Base-by-base conservation (phyloP, 2,329 filamentous ascomycete species). In the Fusarium torulosum region DNA sequence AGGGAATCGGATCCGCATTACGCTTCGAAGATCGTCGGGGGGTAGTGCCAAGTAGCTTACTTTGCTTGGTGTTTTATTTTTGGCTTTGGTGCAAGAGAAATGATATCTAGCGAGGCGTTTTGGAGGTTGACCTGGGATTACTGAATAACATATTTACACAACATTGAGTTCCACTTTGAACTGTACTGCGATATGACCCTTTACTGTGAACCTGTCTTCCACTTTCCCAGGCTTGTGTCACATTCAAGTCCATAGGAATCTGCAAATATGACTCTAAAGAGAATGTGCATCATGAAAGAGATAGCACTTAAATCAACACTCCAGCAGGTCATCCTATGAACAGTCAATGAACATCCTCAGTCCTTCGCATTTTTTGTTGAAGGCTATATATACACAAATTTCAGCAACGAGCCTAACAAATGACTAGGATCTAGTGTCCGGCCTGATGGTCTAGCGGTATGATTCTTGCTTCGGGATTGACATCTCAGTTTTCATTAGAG, bases 31-130 rank as follows among this genome's bases (percentile, higher is more conserved):
- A 33, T 64, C 54, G 2, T 37, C 37, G 25, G 44, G 38, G 13
- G 23, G 27, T 25, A n/a, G 19, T 21, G 35, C n/a, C 10, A 43
- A 59, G 41, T 53, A 55, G 49, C 10, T 31, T 14, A 15, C 43
- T 53, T 17, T 33, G 13, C 35, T 47, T 41, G 40, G 31, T 46
- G 4, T 31, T 42, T 41, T 53, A 27, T 53, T 44, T 19, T 19
- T 38, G 19, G 23, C 44, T 14, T 29, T 35, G 21, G 51, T 46
- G 44, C 40, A n/a, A 19, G 37, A 25, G 19, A n/a, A 38, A n/a
- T 47, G 21, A 40, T 14, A 25, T 42, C 46, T 55, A 71, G 54
- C 60, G 59, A 61, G 71, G 71, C 67, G 71, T 73, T 73, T 46
- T 47, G 33, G 60, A 40, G 49, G 25, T 38, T 10, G 29, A 38